Conservation (phyloP, 768 basidiomycete species). For the Leccinum incarnatum region DNA sequence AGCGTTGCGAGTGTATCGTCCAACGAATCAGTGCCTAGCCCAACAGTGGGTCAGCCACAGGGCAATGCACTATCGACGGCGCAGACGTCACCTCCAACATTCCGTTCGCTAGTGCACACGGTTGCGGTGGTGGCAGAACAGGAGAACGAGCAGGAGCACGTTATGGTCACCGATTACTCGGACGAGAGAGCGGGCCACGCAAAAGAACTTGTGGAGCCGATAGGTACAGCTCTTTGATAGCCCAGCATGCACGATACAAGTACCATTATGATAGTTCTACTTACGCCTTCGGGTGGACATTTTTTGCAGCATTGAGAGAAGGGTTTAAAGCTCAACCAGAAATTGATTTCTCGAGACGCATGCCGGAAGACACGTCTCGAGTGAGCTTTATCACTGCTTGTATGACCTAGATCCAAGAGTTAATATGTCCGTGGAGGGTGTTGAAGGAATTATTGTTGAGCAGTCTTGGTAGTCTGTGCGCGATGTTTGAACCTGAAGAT, state of each 20-base stretch:
- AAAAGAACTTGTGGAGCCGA: slow-evolving; percentile 12
- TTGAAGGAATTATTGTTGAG: too few species aligned
- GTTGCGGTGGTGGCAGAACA: slow-evolving; percentile 27
- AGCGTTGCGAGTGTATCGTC: slow-evolving; percentile 26
- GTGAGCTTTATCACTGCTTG: too few species aligned
- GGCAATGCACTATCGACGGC: neutral
- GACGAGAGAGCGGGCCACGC: slow-evolving; percentile 14
- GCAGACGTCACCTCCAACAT: slow-evolving; percentile 9
- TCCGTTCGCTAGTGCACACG: slow-evolving; percentile 21
- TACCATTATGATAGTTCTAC: neutral
- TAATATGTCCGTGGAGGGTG: too few species aligned
- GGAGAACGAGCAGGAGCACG: slow-evolving; percentile 15
- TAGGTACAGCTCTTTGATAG: slow-evolving; percentile 33
- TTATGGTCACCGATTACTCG: slow-evolving; percentile 1
- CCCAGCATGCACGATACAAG: neutral
- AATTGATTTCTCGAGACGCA: too few species aligned
- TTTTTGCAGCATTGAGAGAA: too few species aligned
- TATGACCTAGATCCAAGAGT: too few species aligned
- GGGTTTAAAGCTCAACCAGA: too few species aligned
- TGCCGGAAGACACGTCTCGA: too few species aligned
- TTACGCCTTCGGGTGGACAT: too few species aligned
- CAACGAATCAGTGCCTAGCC: slow-evolving; percentile 21
- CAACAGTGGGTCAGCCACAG: slow-evolving; percentile 7
- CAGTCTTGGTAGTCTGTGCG: too few species aligned
- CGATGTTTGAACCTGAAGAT: too few species aligned